Percentiles rank a stretch among this genome's conserved stretches.
Evolutionary conservation across 495 filamentous ascomycete species (phyloP).

Genomic region (Talaromyces adpressus): DNA sequence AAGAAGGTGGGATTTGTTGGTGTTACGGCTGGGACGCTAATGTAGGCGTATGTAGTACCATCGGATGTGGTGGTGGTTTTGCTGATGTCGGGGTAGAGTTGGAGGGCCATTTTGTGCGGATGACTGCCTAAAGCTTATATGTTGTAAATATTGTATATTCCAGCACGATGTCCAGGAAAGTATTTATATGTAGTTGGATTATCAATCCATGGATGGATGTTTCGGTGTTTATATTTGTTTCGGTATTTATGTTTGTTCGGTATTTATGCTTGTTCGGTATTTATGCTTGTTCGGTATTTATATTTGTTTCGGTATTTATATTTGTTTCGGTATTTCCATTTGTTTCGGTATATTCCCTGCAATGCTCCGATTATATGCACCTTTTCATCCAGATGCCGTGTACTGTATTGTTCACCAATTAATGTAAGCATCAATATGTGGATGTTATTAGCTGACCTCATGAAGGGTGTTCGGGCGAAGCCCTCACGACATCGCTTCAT

Average conservation of each 20-base stretch:
- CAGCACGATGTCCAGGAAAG: too few relatives aligned
- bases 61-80: constrained; percentile 16
- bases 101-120: neutral
- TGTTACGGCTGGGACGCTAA: constrained; percentile 16
- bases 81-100: constrained; percentile 1
- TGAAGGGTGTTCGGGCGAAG: too few relatives aligned
- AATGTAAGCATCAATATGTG: neutral
- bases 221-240: neutral
- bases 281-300: neutral
- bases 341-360: too few relatives aligned
- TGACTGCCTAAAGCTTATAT: neutral
- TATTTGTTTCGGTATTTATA: neutral
- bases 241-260: too few relatives aligned
- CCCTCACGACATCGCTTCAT: too few relatives aligned
- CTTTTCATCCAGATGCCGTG: neutral
- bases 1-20: constrained; percentile 25
- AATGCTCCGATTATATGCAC: neutral
- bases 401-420: neutral
- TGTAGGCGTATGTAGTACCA: constrained; percentile 26
- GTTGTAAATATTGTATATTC: neutral
- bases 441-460: neutral
- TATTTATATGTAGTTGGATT: too few relatives aligned
- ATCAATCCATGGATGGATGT: too few relatives aligned
- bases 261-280: too few relatives aligned
- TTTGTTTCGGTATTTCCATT: too few relatives aligned